These are phyloP conservation scores for Paraphoma chrysanthemicola DNA, from an alignment of 2,329 filamentous ascomycete genomes.

Conservation along the genomic window DNA sequence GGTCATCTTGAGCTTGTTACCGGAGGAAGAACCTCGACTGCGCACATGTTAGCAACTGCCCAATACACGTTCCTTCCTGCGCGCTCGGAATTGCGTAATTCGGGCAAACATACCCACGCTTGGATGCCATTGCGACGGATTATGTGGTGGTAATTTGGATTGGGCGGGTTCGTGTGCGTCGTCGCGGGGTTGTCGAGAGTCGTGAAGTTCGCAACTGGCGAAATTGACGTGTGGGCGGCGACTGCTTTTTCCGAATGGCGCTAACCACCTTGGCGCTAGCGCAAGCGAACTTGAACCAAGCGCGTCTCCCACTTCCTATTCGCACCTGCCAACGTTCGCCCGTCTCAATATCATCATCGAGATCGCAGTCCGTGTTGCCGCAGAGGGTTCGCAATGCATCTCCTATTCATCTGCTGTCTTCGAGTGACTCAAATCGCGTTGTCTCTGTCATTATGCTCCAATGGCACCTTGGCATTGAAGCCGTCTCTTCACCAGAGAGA, in stretches of 20 bases:
- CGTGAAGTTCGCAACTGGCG: conserved; percentile 6
- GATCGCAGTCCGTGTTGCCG: too few species aligned
- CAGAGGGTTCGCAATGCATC: too few species aligned
- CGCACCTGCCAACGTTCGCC: too few species aligned
- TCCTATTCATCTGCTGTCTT: too few species aligned
- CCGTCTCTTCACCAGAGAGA: too few species aligned
- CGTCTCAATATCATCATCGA: too few species aligned
- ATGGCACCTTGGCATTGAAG: too few species aligned
- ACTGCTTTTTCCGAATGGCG: not conserved
- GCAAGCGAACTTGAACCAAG: not conserved
- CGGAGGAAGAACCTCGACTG: conserved; percentile 84
- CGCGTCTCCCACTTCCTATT: too few species aligned
- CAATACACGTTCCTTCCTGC: not conserved
- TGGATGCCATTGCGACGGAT: conserved; percentile 49
- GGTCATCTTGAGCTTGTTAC: conserved; percentile 99
- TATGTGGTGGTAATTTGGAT: conserved; percentile 18
- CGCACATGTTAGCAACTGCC: conserved; percentile 32
- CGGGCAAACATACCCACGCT: conserved; percentile 44
- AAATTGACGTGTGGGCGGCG: conserved; percentile 2
- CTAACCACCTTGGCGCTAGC: not conserved
- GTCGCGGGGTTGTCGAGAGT: conserved; percentile 30
- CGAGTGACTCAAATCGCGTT: too few species aligned
- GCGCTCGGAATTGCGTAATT: not conserved
- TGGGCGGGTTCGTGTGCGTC: conserved; percentile 31
- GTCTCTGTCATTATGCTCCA: too few species aligned